Evolutionary conservation across 352 stramenopile genomes (phyloP).

Genomic region (Phytophthora cryptogea): DNA sequence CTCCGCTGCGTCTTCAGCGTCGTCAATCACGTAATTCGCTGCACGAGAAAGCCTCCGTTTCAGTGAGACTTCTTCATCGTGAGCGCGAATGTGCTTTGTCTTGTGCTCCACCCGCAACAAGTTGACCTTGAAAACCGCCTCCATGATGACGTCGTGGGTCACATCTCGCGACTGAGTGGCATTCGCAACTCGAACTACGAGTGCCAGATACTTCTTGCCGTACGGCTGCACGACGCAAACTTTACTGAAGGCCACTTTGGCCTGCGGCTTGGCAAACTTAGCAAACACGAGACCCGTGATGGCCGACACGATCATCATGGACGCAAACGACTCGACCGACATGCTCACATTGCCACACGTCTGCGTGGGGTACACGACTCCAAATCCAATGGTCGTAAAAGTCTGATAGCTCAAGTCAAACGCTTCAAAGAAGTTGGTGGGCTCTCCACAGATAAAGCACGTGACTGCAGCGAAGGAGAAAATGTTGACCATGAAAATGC

Average conservation of each 20-base stretch:
- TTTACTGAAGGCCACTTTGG: constrained; percentile 82
- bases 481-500: constrained; percentile 68
- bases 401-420: constrained; percentile 86
- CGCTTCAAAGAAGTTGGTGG: constrained; percentile 53
- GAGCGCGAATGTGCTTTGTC: constrained; percentile 38
- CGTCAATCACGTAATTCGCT: constrained; percentile 6
- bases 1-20: constrained; percentile 22
- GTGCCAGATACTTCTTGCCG: constrained; percentile 67
- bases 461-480: constrained; percentile 59
- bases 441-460: constrained; percentile 58
- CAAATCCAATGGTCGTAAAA: constrained; percentile 87
- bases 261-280: constrained; percentile 81
- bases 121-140: constrained; percentile 79
- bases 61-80: constrained; percentile 27
- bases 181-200: constrained; percentile 83
- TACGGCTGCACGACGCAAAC: constrained; percentile 81
- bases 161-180: constrained; percentile 80
- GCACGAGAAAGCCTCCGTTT: constrained; percentile 17
- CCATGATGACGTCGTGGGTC: constrained; percentile 86
- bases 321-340: constrained; percentile 77
- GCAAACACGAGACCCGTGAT: constrained; percentile 84
- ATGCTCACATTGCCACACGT: constrained; percentile 77
- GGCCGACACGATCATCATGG: constrained; percentile 81
- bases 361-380: constrained; percentile 66
- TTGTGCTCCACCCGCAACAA: constrained; percentile 76